Conservation (phyloP, 139 green algal genomes). For the Chlorella sp. region DNA sequence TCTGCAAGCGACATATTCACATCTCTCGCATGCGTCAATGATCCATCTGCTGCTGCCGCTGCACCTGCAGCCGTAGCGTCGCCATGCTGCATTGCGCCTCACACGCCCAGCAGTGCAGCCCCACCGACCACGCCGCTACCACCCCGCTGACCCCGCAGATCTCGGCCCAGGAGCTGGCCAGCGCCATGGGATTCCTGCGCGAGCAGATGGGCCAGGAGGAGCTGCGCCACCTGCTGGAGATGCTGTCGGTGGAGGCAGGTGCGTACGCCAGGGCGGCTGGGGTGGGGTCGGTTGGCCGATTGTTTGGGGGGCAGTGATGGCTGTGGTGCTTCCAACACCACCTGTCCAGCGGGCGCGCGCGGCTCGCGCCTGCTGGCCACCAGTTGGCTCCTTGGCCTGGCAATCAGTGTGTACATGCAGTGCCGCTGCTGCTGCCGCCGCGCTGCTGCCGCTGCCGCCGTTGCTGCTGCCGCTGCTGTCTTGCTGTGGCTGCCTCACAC, state of each 20-base stretch:
- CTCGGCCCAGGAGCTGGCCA: slow-evolving; percentile 63
- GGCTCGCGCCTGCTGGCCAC: not conserved
- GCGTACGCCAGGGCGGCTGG: not conserved
- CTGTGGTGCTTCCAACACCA: too few species aligned
- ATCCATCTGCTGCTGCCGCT: not conserved
- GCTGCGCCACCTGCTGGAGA: slow-evolving; percentile 64
- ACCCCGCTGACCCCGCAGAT: slow-evolving; percentile 44
- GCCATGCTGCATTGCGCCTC: not conserved
- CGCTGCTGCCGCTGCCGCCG: not conserved
- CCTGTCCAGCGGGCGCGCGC: too few species aligned
- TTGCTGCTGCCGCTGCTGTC: not conserved
- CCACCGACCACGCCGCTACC: not conserved
- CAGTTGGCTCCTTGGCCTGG: not conserved
- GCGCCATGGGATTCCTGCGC: slow-evolving; percentile 70
- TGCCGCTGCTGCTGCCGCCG: too few species aligned
- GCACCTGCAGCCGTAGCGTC: not conserved
- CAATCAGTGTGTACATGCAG: too few species aligned
- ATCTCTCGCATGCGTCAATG: too few species aligned
- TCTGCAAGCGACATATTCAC: not conserved
- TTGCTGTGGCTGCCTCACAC: not conserved
- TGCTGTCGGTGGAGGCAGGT: slow-evolving; percentile 42
- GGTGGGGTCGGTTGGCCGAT: too few species aligned
- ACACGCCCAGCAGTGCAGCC: not conserved
- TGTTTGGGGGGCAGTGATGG: too few species aligned
- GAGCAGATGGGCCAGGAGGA: slow-evolving; percentile 78